Evolutionary conservation across 305 asterid genomes (phyloP).

Genomic region (Fraxinus xanthoxyloides): DNA sequence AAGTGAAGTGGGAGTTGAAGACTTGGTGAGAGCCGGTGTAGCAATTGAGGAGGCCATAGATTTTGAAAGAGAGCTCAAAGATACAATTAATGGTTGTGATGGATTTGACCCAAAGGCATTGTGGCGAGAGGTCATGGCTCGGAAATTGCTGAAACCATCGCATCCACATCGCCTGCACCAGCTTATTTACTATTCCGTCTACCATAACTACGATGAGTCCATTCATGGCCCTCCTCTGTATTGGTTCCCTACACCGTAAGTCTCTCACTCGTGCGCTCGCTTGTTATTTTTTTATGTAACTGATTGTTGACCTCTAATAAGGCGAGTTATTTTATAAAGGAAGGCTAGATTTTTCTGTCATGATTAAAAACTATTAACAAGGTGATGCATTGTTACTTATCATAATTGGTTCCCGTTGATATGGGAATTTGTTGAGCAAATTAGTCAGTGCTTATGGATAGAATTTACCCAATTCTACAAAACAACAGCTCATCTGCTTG

Average conservation of each 20-base stretch:
- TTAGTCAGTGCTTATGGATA: background rate
- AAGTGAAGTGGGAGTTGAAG: conserved; percentile 47
- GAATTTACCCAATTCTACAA: background rate
- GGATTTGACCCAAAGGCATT: conserved; percentile 33
- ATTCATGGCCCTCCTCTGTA: conserved; percentile 68
- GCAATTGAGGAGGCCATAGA: conserved; percentile 49
- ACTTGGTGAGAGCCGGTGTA: conserved; percentile 56
- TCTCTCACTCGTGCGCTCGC: background rate
- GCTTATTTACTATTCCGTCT: conserved; percentile 69
- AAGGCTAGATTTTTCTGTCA: background rate
- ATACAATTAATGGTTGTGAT: conserved; percentile 22
- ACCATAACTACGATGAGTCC: conserved; percentile 45
- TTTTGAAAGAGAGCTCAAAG: conserved; percentile 43
- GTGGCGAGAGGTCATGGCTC: conserved; percentile 57
- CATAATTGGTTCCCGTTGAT: background rate
- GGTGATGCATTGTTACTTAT: background rate
- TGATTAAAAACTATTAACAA: background rate
- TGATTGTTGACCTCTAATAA: background rate
- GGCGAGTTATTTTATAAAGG: background rate
- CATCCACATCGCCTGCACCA: conserved; percentile 74
- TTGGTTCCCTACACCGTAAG: conserved; percentile 88
- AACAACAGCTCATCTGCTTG: background rate
- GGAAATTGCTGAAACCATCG: conserved; percentile 65
- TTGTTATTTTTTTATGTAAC: background rate
- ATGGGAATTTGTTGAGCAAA: background rate